Percentiles rank a stretch among this genome's conserved stretches.
Evolutionary conservation across 352 stramenopile genomes (phyloP).

Genomic region (Plasmopara halstedii): DNA sequence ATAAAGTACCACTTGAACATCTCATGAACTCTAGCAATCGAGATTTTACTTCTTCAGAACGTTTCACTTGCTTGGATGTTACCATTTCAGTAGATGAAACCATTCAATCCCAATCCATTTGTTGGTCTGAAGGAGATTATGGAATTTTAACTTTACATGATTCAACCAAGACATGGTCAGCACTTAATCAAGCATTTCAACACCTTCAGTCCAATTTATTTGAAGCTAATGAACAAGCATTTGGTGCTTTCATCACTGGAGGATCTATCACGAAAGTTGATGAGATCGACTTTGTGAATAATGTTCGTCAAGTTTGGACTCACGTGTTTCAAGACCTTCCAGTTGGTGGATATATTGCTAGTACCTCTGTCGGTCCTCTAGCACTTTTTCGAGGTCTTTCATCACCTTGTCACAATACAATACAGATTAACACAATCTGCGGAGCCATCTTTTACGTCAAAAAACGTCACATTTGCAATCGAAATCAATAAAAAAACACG

Average conservation of each 20-base stretch:
- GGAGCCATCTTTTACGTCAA: slow-evolving; percentile 33
- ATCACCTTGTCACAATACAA: not conserved
- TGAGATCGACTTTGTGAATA: slow-evolving; percentile 12
- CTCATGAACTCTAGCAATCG: slow-evolving; percentile 3
- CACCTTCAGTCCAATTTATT: slow-evolving; percentile 1
- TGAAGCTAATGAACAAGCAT: slow-evolving; percentile 3
- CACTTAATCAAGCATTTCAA: slow-evolving; percentile 16
- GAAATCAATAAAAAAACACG: slow-evolving; percentile 10
- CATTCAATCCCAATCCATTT: slow-evolving; percentile 11
- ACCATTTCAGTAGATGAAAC: slow-evolving; percentile 17
- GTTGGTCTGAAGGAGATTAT: slow-evolving; percentile 28
- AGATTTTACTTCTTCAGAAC: not conserved
- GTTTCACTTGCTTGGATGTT: slow-evolving; percentile 25
- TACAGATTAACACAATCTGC: slow-evolving; percentile 43
- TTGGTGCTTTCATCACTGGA: slow-evolving; percentile 27
- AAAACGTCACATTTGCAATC: not conserved
- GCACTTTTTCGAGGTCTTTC: slow-evolving; percentile 18
- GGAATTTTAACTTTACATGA: slow-evolving; percentile 34
- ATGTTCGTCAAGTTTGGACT: slow-evolving; percentile 16
- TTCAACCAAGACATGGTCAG: slow-evolving; percentile 6
- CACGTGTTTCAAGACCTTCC: slow-evolving; percentile 19
- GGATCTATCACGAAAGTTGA: slow-evolving; percentile 28
- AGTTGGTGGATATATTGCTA: slow-evolving; percentile 28
- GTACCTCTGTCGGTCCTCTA: slow-evolving; percentile 29
- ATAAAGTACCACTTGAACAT: slow-evolving; percentile 11